Evolutionary conservation across 106 monocot genomes (phyloP).

Genomic region (Acanthochlamys bracteata): DNA sequence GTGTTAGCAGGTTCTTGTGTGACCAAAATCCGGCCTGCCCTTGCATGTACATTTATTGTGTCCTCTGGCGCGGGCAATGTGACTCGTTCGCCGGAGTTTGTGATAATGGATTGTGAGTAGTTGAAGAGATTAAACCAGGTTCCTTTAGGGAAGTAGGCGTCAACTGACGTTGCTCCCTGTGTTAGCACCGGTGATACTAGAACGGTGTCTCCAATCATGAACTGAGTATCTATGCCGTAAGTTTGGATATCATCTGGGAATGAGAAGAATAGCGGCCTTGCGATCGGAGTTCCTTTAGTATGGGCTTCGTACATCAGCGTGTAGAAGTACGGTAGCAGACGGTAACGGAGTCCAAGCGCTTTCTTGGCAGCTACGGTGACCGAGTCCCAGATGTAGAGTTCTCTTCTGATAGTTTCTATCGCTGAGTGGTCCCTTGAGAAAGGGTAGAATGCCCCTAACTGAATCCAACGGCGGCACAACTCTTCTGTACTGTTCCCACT

Average conservation of each 20-base stretch:
- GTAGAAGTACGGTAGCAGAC: slow-evolving; percentile 69
- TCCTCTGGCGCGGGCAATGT: slow-evolving; percentile 44
- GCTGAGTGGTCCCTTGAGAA: slow-evolving; percentile 62
- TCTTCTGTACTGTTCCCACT: slow-evolving; percentile 48
- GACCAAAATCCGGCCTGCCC: slow-evolving; percentile 24
- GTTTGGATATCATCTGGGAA: slow-evolving; percentile 48
- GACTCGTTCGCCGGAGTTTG: slow-evolving; percentile 14
- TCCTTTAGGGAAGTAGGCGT: slow-evolving; percentile 50
- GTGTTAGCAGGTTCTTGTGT: slow-evolving; percentile 31
- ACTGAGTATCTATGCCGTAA: slow-evolving; percentile 39
- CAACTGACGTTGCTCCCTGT: slow-evolving; percentile 20
- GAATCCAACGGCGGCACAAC: slow-evolving; percentile 32
- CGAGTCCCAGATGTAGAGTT: slow-evolving; percentile 68
- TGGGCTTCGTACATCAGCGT: slow-evolving; percentile 76
- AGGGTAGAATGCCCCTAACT: slow-evolving; percentile 80
- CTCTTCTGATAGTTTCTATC: slow-evolving; percentile 21
- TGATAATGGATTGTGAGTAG: slow-evolving; percentile 11
- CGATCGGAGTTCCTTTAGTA: slow-evolving; percentile 54
- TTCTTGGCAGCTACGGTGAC: slow-evolving; percentile 44
- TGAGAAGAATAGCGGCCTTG: slow-evolving; percentile 80
- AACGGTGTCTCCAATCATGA: slow-evolving; percentile 37
- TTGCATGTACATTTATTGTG: slow-evolving; percentile 38
- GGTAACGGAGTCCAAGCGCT: slow-evolving; percentile 63
- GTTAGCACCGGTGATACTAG: slow-evolving; percentile 50
- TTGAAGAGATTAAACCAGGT: slow-evolving; percentile 56